A percentile compares a stretch with the other conserved stretches of the same genome.
Evolutionary conservation across 176 grass and related monocot species (phyloP).

Genomic region (Olyra latifolia): DNA sequence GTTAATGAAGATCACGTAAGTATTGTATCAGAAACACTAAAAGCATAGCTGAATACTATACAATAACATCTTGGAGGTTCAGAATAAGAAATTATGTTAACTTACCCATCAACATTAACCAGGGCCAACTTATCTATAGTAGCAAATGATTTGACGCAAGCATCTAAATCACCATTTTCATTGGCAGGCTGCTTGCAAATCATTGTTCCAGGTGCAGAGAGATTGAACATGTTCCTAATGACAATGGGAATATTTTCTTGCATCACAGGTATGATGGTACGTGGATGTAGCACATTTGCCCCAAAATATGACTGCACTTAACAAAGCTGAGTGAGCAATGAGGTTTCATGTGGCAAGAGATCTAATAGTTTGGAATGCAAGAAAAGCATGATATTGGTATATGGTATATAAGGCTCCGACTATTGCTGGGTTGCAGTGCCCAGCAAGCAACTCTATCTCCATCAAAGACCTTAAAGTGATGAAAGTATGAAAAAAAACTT

Average conservation of each 20-base stretch:
- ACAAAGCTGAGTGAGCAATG: constrained; percentile 37
- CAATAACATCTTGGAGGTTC: not conserved
- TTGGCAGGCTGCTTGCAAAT: constrained; percentile 76
- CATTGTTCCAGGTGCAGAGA: constrained; percentile 76
- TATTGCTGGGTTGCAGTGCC: constrained; percentile 18
- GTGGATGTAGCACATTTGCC: constrained; percentile 95
- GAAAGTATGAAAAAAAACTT: not conserved
- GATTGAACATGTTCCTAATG: constrained; percentile 94
- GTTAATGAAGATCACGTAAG: not conserved
- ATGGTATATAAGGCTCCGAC: not conserved
- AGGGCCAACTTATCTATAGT: constrained; percentile 96
- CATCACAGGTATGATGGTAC: constrained; percentile 99
- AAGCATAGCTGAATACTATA: constrained; percentile 10
- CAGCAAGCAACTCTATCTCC: constrained; percentile 9
- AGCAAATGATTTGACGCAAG: constrained; percentile 92
- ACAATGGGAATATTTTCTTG: constrained; percentile 88
- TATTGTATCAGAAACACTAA: constrained; percentile 1
- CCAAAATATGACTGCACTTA: constrained; percentile 87
- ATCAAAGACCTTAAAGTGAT: constrained; percentile 7
- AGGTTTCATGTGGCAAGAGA: constrained; percentile 13
- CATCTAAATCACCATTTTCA: constrained; percentile 76
- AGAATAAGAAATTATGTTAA: constrained; percentile 23
- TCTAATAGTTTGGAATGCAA: constrained; percentile 22
- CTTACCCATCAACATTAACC: constrained; percentile 98
- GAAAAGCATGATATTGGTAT: constrained; percentile 20